phyloP scores from a whole-genome alignment of 192 early-diverging fungal species.

The Phycomyces nitens region DNA sequence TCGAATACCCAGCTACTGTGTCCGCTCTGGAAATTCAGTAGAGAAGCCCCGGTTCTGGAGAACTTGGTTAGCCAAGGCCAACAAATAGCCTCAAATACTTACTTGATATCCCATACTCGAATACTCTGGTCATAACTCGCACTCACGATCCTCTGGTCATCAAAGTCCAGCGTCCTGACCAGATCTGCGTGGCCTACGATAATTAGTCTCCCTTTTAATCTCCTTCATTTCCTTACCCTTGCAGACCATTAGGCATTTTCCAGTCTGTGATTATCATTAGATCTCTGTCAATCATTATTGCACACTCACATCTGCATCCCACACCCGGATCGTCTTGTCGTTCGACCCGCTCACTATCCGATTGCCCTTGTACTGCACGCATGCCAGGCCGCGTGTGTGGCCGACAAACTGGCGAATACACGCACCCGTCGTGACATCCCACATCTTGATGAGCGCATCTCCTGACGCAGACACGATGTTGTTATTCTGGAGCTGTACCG shows the following conservation, averaged over 20 bases:
- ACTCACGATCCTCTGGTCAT: constrained; percentile 66
- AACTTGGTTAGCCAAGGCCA: too few species aligned
- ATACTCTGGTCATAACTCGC: constrained; percentile 94
- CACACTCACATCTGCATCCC: constrained; percentile 51
- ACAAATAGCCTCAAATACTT: constrained; percentile 12
- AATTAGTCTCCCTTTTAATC: not conserved
- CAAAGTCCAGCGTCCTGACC: constrained; percentile 85
- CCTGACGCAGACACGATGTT: constrained; percentile 78
- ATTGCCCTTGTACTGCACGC: constrained; percentile 85
- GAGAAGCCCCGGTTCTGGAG: constrained; percentile 58
- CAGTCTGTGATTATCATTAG: constrained; percentile 33
- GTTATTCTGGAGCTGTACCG: constrained; percentile 74
- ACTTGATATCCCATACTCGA: constrained; percentile 88
- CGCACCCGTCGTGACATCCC: constrained; percentile 70
- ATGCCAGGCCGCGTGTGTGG: constrained; percentile 82
- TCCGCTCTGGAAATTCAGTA: constrained; percentile 71
- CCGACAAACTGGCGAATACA: constrained; percentile 65
- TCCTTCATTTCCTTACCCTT: constrained; percentile 24
- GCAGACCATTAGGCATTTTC: constrained; percentile 48
- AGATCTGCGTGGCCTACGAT: constrained; percentile 67
- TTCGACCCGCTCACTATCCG: constrained; percentile 82
- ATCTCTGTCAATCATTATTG: not conserved
- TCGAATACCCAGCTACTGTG: constrained; percentile 97
- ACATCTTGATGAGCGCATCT: constrained; percentile 79
- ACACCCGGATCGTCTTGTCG: constrained; percentile 76